Evolutionary conservation across 805 yeast species (phyloP).

Genomic region (Starmerella vitae): DNA sequence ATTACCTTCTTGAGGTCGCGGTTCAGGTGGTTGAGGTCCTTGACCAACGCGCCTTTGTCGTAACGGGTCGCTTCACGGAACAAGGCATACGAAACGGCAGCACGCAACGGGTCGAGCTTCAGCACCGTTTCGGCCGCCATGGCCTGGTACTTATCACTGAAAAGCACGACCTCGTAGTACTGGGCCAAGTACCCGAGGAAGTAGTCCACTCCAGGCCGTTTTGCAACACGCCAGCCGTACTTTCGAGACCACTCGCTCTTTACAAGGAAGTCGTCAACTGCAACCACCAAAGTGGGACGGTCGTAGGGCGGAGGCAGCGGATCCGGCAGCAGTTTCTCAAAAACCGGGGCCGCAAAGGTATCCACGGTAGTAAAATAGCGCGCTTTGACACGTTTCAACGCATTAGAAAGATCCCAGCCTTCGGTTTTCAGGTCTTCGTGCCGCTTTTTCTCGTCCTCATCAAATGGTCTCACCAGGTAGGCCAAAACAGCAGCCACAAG

Average conservation of each 20-base stretch:
- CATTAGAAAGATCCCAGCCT: slow-evolving; percentile 41
- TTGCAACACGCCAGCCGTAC: slow-evolving; percentile 96
- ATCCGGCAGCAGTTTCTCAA: slow-evolving; percentile 85
- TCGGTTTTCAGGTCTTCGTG: slow-evolving; percentile 49
- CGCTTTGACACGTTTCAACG: slow-evolving; percentile 55
- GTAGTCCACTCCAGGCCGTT: slow-evolving; percentile 97
- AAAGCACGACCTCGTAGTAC: slow-evolving; percentile 89
- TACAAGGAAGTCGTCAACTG: slow-evolving; percentile 77
- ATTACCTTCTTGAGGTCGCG: slow-evolving; percentile 77
- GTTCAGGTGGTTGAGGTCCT: slow-evolving; percentile 80
- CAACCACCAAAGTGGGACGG: slow-evolving; percentile 83
- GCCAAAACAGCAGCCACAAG: slow-evolving; percentile 44
- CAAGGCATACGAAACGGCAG: slow-evolving; percentile 72
- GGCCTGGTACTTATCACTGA: slow-evolving; percentile 73
- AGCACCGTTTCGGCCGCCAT: slow-evolving; percentile 72
- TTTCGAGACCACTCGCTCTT: slow-evolving; percentile 87
- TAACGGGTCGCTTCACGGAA: slow-evolving; percentile 84
- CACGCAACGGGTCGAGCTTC: slow-evolving; percentile 87
- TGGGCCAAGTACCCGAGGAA: slow-evolving; percentile 88
- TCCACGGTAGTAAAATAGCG: slow-evolving; percentile 65
- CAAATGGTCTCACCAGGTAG: slow-evolving; percentile 78
- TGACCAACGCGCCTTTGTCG: slow-evolving; percentile 76
- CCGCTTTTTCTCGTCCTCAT: slow-evolving; percentile 55
- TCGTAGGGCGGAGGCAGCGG: slow-evolving; percentile 83
- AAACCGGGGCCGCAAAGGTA: slow-evolving; percentile 85